Evolutionary conservation across 768 basidiomycete species (phyloP).

Genomic region (Lactarius psammicola): DNA sequence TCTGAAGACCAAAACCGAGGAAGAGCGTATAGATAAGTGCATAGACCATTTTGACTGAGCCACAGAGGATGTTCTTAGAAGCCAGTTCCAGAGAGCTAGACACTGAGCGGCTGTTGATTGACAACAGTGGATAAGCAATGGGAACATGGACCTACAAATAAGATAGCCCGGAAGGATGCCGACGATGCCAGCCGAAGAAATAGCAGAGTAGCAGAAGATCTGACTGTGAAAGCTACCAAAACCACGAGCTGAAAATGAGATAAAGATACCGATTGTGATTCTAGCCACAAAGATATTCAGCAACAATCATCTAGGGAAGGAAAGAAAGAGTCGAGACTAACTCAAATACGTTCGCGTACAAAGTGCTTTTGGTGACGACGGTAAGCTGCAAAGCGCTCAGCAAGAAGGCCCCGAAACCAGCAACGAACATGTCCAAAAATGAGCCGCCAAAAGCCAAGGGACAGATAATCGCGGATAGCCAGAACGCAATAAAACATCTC

Average conservation of each 20-base stretch:
- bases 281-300: conserved; percentile 45
- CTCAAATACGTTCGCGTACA: conserved; percentile 94
- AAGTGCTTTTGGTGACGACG: conserved; percentile 69
- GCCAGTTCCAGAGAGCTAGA: conserved; percentile 82
- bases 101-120: conserved; percentile 42
- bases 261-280: conserved; percentile 76
- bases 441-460: conserved; percentile 84
- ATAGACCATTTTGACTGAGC: conserved; percentile 85
- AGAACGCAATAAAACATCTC: conserved; percentile 67
- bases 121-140: conserved; percentile 19
- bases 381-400: conserved; percentile 69
- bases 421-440: conserved; percentile 82
- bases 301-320: neutral
- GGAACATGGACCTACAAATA: conserved; percentile 51
- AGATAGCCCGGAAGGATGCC: conserved; percentile 89
- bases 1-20: conserved; percentile 80
- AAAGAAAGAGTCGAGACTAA: conserved; percentile 40
- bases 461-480: conserved; percentile 73
- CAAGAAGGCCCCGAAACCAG: conserved; percentile 65
- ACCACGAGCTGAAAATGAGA: conserved; percentile 79
- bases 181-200: conserved; percentile 84
- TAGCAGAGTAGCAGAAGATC: conserved; percentile 88
- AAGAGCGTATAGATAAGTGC: conserved; percentile 86
- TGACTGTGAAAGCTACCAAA: conserved; percentile 73
- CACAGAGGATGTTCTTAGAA: conserved; percentile 81